Evolutionary conservation across 2,329 filamentous ascomycete genomes (phyloP), one percentile per base, ranked within the genome.

Genomic region (Colletotrichum nymphaeae): DNA sequence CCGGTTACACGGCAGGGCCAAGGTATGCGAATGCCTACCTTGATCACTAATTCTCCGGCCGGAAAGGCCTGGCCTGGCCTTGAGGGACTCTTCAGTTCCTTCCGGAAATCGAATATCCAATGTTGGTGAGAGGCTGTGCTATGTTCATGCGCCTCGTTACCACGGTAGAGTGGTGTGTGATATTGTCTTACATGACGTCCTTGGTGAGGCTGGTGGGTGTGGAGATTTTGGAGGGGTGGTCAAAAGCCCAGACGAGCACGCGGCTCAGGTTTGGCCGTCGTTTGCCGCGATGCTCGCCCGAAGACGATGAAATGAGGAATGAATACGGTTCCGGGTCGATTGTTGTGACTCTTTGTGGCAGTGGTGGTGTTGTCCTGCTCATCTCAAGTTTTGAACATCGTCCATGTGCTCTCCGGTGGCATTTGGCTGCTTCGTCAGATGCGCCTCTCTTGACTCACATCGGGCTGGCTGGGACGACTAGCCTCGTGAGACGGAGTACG

Each of bases 1-100:
- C 69, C 19, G 37, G 72, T 74, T 74, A 74, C 72, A 74, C 72
- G 49, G 37, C 72, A 74, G 52, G 32, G 65, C 69, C 69, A 72
- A 72, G 69, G 49, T 37, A 62, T 72, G 56, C 63, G 63, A 67
- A 67, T 37, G 22, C 28, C 42, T 63, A n/a, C 12, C 19, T 58
- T 30, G 46, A 11, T n/a, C 30, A 59, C 35, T 59, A 72, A 69
- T 72, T 69, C 69, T 72, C 69, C 69, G 69, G 69, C 30, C 16
- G 59, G 30, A 37, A 30, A 56, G 42, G 42, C 9, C 59, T 30
- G 19, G 42, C 42, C 42, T 53, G 28, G 42, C 3, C 26, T 32
- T 4, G 3, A 11, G 49, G 19, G 16, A 19, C 3, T 14, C 22
- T 24, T 63, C 30, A 28, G n/a, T 46, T 7, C 19, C 42, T n/a